Conservation (phyloP, 371 early-diverging fungal genomes). For the Mucor plumbeus region DNA sequence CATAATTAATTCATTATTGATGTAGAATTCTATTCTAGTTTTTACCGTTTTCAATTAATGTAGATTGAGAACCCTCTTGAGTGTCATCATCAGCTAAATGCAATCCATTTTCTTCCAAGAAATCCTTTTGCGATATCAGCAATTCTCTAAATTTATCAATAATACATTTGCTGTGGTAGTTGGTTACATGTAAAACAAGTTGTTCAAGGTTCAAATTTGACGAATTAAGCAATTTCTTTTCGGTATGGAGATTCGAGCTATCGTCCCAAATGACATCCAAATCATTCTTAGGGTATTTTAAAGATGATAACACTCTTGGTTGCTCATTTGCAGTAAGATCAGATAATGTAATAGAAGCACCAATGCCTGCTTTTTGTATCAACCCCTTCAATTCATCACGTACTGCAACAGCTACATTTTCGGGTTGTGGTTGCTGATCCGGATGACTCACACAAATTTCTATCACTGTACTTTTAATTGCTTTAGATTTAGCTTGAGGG, state of each 20-base stretch:
- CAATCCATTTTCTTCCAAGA: constrained; percentile 43
- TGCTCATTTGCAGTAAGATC: constrained; percentile 30
- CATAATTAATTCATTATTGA: background rate
- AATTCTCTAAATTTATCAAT: constrained; percentile 53
- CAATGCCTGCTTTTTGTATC: constrained; percentile 51
- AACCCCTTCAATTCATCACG: constrained; percentile 50
- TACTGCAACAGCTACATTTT: constrained; percentile 29
- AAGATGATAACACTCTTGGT: constrained; percentile 35
- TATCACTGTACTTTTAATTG: constrained; percentile 22
- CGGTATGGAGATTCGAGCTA: constrained; percentile 32
- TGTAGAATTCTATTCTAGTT: background rate
- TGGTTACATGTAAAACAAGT: constrained; percentile 54
- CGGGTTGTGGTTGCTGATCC: constrained; percentile 12
- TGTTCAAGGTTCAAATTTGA: constrained; percentile 56
- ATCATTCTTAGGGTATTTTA: constrained; percentile 50
- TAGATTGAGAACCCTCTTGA: constrained; percentile 12
- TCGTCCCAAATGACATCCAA: constrained; percentile 47
- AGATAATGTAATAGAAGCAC: constrained; percentile 45
- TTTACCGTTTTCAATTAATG: background rate
- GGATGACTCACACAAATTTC: constrained; percentile 40
- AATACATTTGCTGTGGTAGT: constrained; percentile 55
- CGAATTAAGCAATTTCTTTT: constrained; percentile 47
- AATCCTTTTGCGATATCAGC: constrained; percentile 38
- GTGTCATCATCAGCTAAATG: constrained; percentile 26
- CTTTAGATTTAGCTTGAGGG: constrained; percentile 32